Conservation (phyloP, 2,329 filamentous ascomycete species). For the Fusarium verticillioides region DNA sequence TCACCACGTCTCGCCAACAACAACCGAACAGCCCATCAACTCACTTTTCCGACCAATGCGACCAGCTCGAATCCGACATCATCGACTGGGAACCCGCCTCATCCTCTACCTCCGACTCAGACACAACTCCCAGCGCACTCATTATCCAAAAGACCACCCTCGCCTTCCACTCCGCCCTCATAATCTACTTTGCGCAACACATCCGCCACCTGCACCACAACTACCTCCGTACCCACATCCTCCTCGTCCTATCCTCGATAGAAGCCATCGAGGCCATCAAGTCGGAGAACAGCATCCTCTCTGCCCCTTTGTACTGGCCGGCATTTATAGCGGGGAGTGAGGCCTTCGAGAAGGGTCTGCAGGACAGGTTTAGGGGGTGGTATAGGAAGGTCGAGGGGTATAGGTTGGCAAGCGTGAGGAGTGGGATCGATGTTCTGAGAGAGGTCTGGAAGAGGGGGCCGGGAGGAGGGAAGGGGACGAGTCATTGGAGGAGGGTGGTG, state of each 20-base stretch:
- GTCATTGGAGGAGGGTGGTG: neutral
- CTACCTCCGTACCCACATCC: neutral
- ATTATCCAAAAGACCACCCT: neutral
- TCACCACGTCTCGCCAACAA: neutral
- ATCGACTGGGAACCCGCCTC: neutral
- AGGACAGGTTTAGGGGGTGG: neutral
- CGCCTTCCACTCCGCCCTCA: neutral
- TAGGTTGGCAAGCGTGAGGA: neutral
- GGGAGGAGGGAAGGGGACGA: neutral
- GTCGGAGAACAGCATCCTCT: neutral
- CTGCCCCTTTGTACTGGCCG: neutral
- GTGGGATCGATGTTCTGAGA: neutral
- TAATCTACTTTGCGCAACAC: neutral
- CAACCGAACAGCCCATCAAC: neutral
- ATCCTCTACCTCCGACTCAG: neutral
- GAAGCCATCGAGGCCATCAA: neutral
- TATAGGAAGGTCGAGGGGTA: neutral
- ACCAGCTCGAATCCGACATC: neutral
- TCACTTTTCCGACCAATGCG: neutral
- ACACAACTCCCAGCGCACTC: neutral
- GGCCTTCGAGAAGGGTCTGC: neutral
- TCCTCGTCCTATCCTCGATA: neutral
- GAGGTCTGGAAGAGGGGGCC: neutral
- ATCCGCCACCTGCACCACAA: neutral
- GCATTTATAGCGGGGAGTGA: neutral